Percentiles rank a stretch among this genome's conserved stretches.
These are phyloP conservation scores for Leccinum variicolor DNA, from an alignment of 768 basidiomycete species.

Conservation along the genomic window DNA sequence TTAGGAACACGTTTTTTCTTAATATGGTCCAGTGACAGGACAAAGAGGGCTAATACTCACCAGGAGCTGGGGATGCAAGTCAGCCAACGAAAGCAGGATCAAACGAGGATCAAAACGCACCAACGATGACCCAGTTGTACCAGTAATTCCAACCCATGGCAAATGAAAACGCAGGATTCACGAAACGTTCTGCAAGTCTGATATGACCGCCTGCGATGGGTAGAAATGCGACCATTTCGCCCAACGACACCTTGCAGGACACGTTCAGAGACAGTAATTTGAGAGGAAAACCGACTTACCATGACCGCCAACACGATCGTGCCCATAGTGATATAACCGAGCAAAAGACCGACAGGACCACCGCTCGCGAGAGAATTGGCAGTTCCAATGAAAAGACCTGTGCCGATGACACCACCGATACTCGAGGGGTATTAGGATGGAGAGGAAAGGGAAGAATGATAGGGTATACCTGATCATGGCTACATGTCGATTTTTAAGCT, in stretches of 20 bases:
- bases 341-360: slow-evolving; percentile 70
- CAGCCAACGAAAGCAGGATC: background rate
- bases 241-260: slow-evolving; percentile 51
- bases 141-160: slow-evolving; percentile 57
- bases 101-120: background rate
- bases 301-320: slow-evolving; percentile 70
- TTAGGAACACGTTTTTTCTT: background rate
- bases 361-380: slow-evolving; percentile 47
- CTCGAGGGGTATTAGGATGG: slow-evolving; percentile 29
- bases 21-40: slow-evolving; percentile 1
- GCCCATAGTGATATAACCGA: slow-evolving; percentile 68
- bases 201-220: slow-evolving; percentile 82
- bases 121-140: slow-evolving; percentile 33
- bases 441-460: background rate
- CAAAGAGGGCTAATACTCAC: slow-evolving; percentile 11
- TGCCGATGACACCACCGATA: slow-evolving; percentile 57
- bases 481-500: slow-evolving; percentile 75
- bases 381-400: slow-evolving; percentile 71
- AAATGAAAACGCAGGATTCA: slow-evolving; percentile 67
- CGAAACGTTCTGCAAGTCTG: slow-evolving; percentile 77
- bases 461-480: slow-evolving; percentile 70
- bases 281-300: slow-evolving; percentile 36
- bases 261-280: background rate
- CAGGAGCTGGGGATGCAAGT: slow-evolving; percentile 18
- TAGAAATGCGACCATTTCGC: slow-evolving; percentile 62